A percentile compares a stretch with the other conserved stretches of the same genome.
Evolutionary conservation across 1,284 basidiomycete genomes (phyloP).

Genomic region (Austroboletus rostrupii): DNA sequence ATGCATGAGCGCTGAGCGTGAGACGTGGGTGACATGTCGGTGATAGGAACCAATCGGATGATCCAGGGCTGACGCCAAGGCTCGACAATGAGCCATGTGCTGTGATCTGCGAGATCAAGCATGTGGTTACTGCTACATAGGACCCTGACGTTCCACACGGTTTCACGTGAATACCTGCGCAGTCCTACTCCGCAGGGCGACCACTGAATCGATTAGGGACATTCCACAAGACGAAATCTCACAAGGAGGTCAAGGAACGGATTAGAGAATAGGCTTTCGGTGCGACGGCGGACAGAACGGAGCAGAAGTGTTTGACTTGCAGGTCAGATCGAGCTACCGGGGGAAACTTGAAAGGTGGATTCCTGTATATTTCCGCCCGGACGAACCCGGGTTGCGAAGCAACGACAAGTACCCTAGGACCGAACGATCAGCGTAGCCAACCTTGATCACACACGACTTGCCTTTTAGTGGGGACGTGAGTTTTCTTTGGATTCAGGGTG

Average conservation of each 20-base stretch:
- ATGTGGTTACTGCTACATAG: conserved; percentile 65
- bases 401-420: not conserved
- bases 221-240: too few species aligned
- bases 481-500: conserved; percentile 1
- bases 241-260: conserved; percentile 27
- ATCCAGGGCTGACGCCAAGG: conserved; percentile 71
- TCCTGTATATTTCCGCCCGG: too few species aligned
- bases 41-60: conserved; percentile 45
- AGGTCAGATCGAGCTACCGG: too few species aligned
- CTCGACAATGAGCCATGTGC: conserved; percentile 61
- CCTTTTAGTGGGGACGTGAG: conserved; percentile 10
- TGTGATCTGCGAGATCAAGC: conserved; percentile 62
- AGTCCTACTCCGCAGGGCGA: too few species aligned
- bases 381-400: too few species aligned
- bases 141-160: conserved; percentile 50
- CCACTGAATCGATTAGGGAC: too few species aligned
- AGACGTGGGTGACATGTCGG: not conserved
- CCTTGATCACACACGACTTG: not conserved
- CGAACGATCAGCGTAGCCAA: not conserved
- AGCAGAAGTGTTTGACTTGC: too few species aligned
- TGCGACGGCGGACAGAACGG: not conserved
- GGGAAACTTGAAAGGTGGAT: too few species aligned
- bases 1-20: not conserved
- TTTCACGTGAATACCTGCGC: conserved; percentile 61
- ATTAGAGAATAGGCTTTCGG: not conserved